Base-by-base conservation (phyloP, 345 rosid species). In the Acer yangbiense region DNA sequence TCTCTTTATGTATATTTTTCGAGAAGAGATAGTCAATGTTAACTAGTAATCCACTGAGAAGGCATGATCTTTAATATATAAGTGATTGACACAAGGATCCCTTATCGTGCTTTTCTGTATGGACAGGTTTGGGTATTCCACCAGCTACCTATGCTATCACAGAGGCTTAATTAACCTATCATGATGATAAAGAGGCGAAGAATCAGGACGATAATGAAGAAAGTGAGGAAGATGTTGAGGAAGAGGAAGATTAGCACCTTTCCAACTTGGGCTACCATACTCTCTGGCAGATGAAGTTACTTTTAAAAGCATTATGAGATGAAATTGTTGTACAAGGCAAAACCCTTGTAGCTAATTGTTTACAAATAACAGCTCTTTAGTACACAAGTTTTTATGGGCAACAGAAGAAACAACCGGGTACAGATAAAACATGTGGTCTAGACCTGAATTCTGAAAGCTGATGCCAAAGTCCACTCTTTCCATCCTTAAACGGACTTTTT, bases 401-500 rank as follows among this genome's bases (percentile, higher is more conserved):
- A 18, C 21, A 9, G 10, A 52, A 71, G 1, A 13, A 13, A 46
- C 10, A 25, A 14, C 11, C 71, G 4, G 25, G 1, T 13, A 27
- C 18, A 69, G 71, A 11, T 20, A 44, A 44, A 43, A 68, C 32
- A 68, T 25, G 44, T 68, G 48, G n/a, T 20, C 48, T 18, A 66
- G 16, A 66, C 9, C 23, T 66, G 43, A 41, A 66, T 8, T 18
- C 46, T 66, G 43, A 41, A 66, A 18, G 48, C 70, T 14, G 29
- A 29, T 55, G 50, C 17, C 29, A 2, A 72, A 32, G 35, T 12
- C 52, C 23, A 54, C 35, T 23, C 46, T 77, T 32, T 50, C 44
- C 69, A 52, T 74, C 63, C 80, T 90, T 78, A 85, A 17, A 73
- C 82, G 21, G 90, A 81, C 80, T 87, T 90, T 63, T 81, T 76